Evolutionary conservation across 1,284 basidiomycete genomes (phyloP), one percentile per base, ranked within the genome.

Genomic region (Coniferiporia weirii): DNA sequence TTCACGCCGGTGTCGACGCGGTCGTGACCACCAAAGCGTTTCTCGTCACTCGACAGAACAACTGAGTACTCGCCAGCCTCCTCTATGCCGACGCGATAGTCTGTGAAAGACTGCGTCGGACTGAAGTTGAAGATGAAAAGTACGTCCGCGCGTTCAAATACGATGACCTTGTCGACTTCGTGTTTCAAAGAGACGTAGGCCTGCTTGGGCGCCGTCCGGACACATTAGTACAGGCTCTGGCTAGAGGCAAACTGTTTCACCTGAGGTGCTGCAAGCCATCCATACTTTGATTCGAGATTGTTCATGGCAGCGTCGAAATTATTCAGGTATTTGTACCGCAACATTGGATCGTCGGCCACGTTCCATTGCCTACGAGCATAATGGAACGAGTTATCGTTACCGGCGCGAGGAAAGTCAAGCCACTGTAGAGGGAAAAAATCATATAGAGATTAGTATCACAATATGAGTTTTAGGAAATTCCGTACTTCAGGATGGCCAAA

Each of bases 91-190:
- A 98, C 85, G 44, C 95, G 84, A 74, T 98, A 99, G 73, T 98
- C 93, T 47, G 87, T 86, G 76, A 88, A 99, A 58, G 93, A 95
- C 50, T 92, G 75, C 13, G 81, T 85, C 2, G 92, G 86, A 74
- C 97, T 87, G 82, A 98, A 97, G 76, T 99, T 99, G 83, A 98
- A 98, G 65, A 98, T 81, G 76, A 98, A 99, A 47, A 99, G 74
- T 52, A 98, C 78, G 34, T 90, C 91, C 12, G 89, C 95, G 53
- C 96, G 87, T 76, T 99, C 96, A 68, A 87, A 98, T 1, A 92
- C 95, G 66, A 99, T 79, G 56, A 97, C 81, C 75, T 97, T 97
- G 79, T 98, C 95, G 7, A 64, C 75, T 71, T 98, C 93, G 71
- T 98, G 81, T 76, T 98, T 98, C 63, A 98, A 81, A 15, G 94